A percentile compares a stretch with the other conserved stretches of the same genome.
Conservation (phyloP, 352 stramenopile species). For the Pythium sukuiense region DNA sequence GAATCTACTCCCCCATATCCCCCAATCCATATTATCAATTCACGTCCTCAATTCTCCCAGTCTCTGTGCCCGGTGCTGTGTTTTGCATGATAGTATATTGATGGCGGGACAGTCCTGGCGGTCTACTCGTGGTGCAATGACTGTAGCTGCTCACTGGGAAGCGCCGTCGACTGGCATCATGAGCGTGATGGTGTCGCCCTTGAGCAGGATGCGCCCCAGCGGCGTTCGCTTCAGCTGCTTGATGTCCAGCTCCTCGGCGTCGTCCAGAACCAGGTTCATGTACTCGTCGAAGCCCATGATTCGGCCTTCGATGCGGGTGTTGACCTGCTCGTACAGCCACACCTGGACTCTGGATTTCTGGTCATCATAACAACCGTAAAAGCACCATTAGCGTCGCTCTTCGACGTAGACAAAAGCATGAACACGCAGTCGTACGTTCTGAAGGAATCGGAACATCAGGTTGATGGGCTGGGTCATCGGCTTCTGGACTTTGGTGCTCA, state of each 20-base stretch:
- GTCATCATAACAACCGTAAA: slow-evolving; percentile 10
- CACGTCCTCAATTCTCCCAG: background rate
- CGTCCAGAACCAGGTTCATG: slow-evolving; percentile 99
- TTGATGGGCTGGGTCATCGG: slow-evolving; percentile 99
- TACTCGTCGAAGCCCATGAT: slow-evolving; percentile 99
- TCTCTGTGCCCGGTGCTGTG: no score
- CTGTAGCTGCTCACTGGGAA: slow-evolving; percentile 13
- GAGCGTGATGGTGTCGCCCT: slow-evolving; percentile 99
- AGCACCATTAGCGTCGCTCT: background rate
- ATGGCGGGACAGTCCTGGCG: background rate
- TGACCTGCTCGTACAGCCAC: slow-evolving; percentile 99
- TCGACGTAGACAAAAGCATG: background rate
- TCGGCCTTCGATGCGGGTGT: slow-evolving; percentile 98
- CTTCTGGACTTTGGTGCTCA: slow-evolving; percentile 96
- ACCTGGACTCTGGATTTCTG: slow-evolving; percentile 97
- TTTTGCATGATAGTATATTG: background rate
- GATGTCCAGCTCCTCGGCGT: slow-evolving; percentile 96
- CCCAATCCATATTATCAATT: slow-evolving; percentile 15
- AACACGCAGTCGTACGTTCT: slow-evolving; percentile 79
- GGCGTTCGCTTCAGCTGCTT: slow-evolving; percentile 94
- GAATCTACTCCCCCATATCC: slow-evolving; percentile 9
- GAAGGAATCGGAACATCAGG: slow-evolving; percentile 99
- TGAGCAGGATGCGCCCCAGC: slow-evolving; percentile 98
- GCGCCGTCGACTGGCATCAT: slow-evolving; percentile 90
- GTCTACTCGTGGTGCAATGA: background rate